phyloP scores from a whole-genome alignment of 768 basidiomycete genomes.

The Collybia sordida region DNA sequence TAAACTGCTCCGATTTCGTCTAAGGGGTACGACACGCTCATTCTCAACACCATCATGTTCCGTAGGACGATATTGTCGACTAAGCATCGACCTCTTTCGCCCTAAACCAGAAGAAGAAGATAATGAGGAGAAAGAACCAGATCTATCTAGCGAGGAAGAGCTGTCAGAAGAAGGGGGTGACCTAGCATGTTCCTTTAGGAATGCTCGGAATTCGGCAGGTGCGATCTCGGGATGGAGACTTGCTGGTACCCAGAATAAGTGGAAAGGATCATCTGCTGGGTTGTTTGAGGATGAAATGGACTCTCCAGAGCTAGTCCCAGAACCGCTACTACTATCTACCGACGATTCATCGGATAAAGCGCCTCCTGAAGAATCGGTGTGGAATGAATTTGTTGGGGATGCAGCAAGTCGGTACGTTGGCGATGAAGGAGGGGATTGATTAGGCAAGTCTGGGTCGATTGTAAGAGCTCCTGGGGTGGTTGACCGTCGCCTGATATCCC shows the following conservation, averaged over 20 bases:
- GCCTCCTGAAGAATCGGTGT: not conserved
- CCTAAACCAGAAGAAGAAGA: constrained; percentile 53
- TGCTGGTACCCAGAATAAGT: constrained; percentile 99
- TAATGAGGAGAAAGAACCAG: constrained; percentile 42
- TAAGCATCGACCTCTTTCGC: constrained; percentile 91
- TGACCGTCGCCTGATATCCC: constrained; percentile 83
- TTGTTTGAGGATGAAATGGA: constrained; percentile 28
- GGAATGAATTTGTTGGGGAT: constrained; percentile 14
- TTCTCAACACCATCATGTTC: constrained; percentile 77
- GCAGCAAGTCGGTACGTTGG: constrained; percentile 55
- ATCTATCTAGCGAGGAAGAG: constrained; percentile 33
- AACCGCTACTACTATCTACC: constrained; percentile 24
- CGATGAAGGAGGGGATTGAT: constrained; percentile 58
- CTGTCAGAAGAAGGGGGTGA: constrained; percentile 49
- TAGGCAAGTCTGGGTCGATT: constrained; percentile 91
- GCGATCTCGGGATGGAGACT: constrained; percentile 96
- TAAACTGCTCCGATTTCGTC: constrained; percentile 66
- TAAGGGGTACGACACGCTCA: constrained; percentile 62
- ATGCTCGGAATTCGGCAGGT: constrained; percentile 91
- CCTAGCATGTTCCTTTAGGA: constrained; percentile 90
- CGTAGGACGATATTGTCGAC: constrained; percentile 86
- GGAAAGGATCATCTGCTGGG: constrained; percentile 73
- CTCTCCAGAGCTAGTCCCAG: constrained; percentile 21
- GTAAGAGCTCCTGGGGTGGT: constrained; percentile 80
- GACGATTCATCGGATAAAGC: constrained; percentile 16